phyloP scores from a whole-genome alignment of 306 rosid genomes.

The Cicer judaicum region DNA sequence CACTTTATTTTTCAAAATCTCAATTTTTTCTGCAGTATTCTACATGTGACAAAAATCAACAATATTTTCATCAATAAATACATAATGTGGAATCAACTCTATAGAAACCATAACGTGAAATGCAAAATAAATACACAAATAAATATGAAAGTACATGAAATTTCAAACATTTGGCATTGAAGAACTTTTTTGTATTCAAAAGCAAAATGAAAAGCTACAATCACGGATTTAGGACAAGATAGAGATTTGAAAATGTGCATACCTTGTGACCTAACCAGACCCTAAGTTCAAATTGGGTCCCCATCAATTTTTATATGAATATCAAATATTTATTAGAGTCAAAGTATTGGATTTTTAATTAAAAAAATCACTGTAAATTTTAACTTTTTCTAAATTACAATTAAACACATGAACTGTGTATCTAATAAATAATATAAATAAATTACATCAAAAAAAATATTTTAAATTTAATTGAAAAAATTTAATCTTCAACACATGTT shows the following conservation, averaged over 20 bases:
- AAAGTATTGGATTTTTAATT: slow-evolving; percentile 18
- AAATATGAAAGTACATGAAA: not conserved
- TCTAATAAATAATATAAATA: not conserved
- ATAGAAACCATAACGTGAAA: not conserved
- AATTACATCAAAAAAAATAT: not conserved
- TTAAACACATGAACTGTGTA: not conserved
- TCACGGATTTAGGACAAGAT: slow-evolving; percentile 4
- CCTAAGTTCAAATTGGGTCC: slow-evolving; percentile 28
- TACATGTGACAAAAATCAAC: slow-evolving; percentile 36
- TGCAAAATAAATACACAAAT: not conserved
- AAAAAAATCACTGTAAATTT: slow-evolving; percentile 33
- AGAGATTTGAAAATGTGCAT: slow-evolving; percentile 36
- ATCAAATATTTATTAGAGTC: slow-evolving; percentile 36
- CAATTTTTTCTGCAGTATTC: slow-evolving; percentile 56
- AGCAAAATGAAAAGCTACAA: slow-evolving; percentile 8
- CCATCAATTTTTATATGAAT: slow-evolving; percentile 11
- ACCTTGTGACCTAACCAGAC: not conserved
- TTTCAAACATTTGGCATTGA: slow-evolving; percentile 28
- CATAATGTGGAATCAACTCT: not conserved
- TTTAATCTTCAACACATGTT: no score
- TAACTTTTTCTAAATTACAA: not conserved
- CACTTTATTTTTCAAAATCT: slow-evolving; percentile 48
- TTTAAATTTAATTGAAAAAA: no score
- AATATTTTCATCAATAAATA: slow-evolving; percentile 18
- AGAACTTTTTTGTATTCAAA: slow-evolving; percentile 28